Percentiles rank a stretch among this genome's conserved stretches.
Conservation (phyloP, 2,329 filamentous ascomycete species). For the Elsinoe necatrix region DNA sequence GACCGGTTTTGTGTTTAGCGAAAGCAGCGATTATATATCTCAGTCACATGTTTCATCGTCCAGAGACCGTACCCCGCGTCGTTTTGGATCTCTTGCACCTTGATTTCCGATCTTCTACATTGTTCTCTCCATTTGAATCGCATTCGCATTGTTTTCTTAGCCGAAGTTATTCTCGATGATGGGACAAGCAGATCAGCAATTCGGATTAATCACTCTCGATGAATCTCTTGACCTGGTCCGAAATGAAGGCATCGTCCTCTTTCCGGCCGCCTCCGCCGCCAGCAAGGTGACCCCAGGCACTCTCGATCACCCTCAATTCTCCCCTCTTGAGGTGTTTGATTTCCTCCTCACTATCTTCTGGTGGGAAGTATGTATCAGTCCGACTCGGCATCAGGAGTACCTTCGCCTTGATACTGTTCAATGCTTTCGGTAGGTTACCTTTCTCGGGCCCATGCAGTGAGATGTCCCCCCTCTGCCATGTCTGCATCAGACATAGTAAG, state of each 20-base stretch:
- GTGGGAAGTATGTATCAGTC: constrained; percentile 36
- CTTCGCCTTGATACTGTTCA: constrained; percentile 31
- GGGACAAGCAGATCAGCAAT: no score
- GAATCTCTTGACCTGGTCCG: constrained; percentile 22
- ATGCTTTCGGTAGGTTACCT: constrained; percentile 28
- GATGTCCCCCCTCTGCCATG: constrained; percentile 38
- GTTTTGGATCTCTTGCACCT: no score
- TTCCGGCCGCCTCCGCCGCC: constrained; percentile 31
- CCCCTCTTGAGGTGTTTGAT: constrained; percentile 29
- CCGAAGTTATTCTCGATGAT: no score
- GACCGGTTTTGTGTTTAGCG: not conserved
- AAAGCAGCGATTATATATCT: no score
- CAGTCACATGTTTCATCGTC: no score
- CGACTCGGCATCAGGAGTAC: constrained; percentile 34
- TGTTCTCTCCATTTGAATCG: no score
- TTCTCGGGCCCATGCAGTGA: constrained; percentile 25
- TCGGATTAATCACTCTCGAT: constrained; percentile 5
- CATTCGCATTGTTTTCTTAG: no score
- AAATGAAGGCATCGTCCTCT: constrained; percentile 29
- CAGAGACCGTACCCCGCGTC: no score
- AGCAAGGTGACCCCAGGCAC: constrained; percentile 36
- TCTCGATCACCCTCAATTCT: constrained; percentile 28
- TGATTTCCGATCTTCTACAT: no score
- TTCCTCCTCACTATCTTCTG: constrained; percentile 33
- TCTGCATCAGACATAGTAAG: constrained; percentile 31